A percentile compares a stretch with the other conserved stretches of the same genome.
These are phyloP conservation scores for Amphirosellinia nigrospora DNA, from an alignment of 495 filamentous ascomycete species.

Conservation along the genomic window DNA sequence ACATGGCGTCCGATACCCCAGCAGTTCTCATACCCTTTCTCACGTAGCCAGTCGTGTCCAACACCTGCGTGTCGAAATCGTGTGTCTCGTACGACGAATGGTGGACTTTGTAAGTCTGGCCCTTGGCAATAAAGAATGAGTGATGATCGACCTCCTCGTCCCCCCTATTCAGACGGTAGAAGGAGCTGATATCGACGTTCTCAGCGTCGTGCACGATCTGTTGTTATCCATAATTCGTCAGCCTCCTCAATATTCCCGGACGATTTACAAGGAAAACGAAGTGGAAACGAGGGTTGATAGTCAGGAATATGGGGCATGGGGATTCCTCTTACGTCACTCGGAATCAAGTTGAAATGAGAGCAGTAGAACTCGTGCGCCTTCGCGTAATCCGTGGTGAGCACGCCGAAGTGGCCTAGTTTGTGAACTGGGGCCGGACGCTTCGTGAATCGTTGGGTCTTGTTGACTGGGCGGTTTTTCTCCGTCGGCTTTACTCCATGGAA, in stretches of 20 bases:
- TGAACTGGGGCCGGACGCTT: slow-evolving; percentile 72
- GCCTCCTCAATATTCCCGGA: not conserved
- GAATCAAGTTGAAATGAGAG: slow-evolving; percentile 69
- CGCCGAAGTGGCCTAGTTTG: slow-evolving; percentile 78
- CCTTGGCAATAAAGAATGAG: slow-evolving; percentile 70
- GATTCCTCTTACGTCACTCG: slow-evolving; percentile 52
- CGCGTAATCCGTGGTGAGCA: slow-evolving; percentile 66
- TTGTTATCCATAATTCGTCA: not conserved
- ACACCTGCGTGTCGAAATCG: slow-evolving; percentile 75
- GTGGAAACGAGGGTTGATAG: not conserved
- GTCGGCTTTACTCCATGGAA: slow-evolving; percentile 37
- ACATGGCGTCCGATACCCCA: slow-evolving; percentile 79
- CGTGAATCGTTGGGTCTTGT: slow-evolving; percentile 59
- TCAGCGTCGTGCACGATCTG: slow-evolving; percentile 56
- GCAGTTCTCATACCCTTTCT: slow-evolving; percentile 68
- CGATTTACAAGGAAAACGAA: not conserved
- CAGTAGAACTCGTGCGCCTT: slow-evolving; percentile 67
- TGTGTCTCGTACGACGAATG: slow-evolving; percentile 77
- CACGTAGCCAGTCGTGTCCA: slow-evolving; percentile 72
- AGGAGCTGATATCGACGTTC: slow-evolving; percentile 61
- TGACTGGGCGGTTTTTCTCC: slow-evolving; percentile 55
- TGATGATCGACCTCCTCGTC: slow-evolving; percentile 70
- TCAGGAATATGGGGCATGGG: not conserved
- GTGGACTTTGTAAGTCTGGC: slow-evolving; percentile 66
- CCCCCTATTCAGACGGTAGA: slow-evolving; percentile 70